A percentile compares a stretch with the other conserved stretches of the same genome.
These are phyloP conservation scores for Entomortierella beljakovae DNA, from an alignment of 192 early-diverging fungal species.

Conservation along the genomic window DNA sequence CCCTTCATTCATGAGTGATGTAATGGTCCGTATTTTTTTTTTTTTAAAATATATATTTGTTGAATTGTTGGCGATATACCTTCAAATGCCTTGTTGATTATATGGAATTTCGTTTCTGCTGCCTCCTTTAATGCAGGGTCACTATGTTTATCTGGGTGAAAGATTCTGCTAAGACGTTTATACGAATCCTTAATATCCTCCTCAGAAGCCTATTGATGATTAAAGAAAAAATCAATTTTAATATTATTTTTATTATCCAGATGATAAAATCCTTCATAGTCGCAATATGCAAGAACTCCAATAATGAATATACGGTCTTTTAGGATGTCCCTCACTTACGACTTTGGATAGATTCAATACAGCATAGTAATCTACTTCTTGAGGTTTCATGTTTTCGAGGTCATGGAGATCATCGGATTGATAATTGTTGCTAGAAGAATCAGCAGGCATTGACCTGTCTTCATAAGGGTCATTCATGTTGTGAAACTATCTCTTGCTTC, in stretches of 20 bases:
- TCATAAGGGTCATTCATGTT: constrained; percentile 53
- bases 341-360: constrained; percentile 75
- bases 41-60: neutral
- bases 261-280: too few species aligned
- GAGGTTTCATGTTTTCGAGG: constrained; percentile 55
- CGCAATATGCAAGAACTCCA: too few species aligned
- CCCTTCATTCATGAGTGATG: too few species aligned
- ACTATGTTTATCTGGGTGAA: constrained; percentile 85
- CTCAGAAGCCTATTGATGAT: constrained; percentile 65
- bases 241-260: too few species aligned
- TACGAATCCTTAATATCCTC: constrained; percentile 82
- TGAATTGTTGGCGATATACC: constrained; percentile 42
- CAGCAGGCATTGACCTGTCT: constrained; percentile 52
- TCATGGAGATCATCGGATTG: constrained; percentile 37
- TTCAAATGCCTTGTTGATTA: constrained; percentile 85
- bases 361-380: constrained; percentile 69
- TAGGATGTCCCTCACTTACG: constrained; percentile 38
- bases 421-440: constrained; percentile 7
- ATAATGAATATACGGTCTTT: neutral
- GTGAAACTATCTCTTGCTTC: neutral
- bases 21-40: too few species aligned
- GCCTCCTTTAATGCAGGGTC: constrained; percentile 67
- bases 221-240: neutral
- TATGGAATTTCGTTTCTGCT: constrained; percentile 81
- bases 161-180: constrained; percentile 76